phyloP scores from a whole-genome alignment of 2,329 filamentous ascomycete species.

The Albophoma yamanashiensis region DNA sequence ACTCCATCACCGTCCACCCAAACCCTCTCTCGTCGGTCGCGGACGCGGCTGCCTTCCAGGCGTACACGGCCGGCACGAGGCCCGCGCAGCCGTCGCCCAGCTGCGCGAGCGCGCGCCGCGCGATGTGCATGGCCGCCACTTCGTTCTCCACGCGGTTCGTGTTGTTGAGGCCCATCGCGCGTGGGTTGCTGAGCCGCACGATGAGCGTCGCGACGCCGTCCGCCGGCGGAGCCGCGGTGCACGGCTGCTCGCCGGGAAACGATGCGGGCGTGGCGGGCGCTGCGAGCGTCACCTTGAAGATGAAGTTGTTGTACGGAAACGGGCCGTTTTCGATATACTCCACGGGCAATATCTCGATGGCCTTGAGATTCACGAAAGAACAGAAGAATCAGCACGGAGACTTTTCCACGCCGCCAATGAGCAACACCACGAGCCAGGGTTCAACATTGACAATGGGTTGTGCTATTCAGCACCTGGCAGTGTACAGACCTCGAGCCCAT shows the following conservation, averaged over 20 bases:
- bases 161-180: slow-evolving; percentile 4
- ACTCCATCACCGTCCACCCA: slow-evolving; percentile 14
- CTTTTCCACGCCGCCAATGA: neutral
- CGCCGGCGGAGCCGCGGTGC: neutral
- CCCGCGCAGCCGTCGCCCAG: neutral
- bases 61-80: slow-evolving; percentile 7
- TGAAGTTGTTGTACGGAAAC: slow-evolving; percentile 9
- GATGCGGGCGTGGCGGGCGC: neutral
- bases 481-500: neutral
- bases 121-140: slow-evolving; percentile 12
- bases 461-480: neutral
- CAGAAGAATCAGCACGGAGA: neutral
- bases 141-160: slow-evolving; percentile 15
- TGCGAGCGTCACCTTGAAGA: slow-evolving; percentile 7
- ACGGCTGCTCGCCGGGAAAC: neutral
- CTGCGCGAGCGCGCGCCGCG: slow-evolving; percentile 6
- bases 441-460: neutral
- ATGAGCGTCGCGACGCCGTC: slow-evolving; percentile 2
- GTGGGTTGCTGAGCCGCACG: slow-evolving; percentile 7
- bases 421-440: neutral
- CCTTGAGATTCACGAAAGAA: neutral
- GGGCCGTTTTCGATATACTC: neutral
- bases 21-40: slow-evolving; percentile 3
- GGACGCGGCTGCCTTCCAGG: slow-evolving; percentile 5
- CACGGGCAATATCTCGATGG: neutral